Evolutionary conservation across 2,329 filamentous ascomycete genomes (phyloP), one percentile per base, ranked within the genome.

Genomic region (Claviceps sp.): DNA sequence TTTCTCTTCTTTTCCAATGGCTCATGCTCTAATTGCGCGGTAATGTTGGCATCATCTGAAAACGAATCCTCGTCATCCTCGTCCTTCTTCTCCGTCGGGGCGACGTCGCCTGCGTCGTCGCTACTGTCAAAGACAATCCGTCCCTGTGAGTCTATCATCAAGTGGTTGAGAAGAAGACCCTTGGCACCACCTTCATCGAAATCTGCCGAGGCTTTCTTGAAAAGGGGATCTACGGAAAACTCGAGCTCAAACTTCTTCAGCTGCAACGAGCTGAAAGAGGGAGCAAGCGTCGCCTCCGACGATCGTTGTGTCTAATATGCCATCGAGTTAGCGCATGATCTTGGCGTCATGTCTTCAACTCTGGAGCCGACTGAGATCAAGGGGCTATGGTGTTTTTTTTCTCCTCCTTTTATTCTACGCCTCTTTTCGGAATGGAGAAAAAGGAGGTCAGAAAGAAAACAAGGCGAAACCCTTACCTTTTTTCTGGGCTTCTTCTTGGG

Each of bases 171-270:
- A 20, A 98, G 75, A 43, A 98, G 75, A 20, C 93, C 93, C 68
- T 97, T 98, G 52, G 93, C 93, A 52, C 93, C 93, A 20, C 93
- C 93, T 70, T 98, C 93, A 64, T 98, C 93, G 58, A 98, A 98
- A 70, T 98, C 93, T 44, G 93, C 93, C 5, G 91, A 95, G 0
- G 91, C 91, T 64, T 98, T 98, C 65, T 98, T 98, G 78, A 98
- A 98, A n/a, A 98, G 71, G 2, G 93, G 93, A 63, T 98, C 93
- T 5, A 98, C 91, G 0, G 90, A 84, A 58, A 98, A 96, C 63
- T 98, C 93, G 45, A 97, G 77, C 61, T 98, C 93, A 62, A 98
- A 90, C 68, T 97, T 98, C 70, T 98, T 98, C 60, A 97, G 75
- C 65, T 95, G 89, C 51, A 98, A 66, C 18, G 90, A 84, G 43